Conservation (phyloP, 441 rosid genomes). For the Omphalea diandra region DNA sequence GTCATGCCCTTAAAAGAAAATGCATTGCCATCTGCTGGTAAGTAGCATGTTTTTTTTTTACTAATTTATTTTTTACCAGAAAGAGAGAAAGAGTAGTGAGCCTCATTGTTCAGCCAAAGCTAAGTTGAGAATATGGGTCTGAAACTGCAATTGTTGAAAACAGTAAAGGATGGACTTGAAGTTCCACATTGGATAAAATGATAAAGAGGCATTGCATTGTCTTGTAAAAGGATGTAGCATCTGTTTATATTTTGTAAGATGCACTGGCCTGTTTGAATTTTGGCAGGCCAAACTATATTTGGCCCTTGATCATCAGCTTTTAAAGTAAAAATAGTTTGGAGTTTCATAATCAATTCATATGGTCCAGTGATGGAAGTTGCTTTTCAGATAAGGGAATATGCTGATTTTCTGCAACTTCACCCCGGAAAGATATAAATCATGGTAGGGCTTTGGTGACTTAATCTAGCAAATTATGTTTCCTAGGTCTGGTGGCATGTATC, state of each 20-base stretch:
- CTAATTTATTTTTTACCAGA: too few species aligned
- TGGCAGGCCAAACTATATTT: background rate
- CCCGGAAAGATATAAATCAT: background rate
- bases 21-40: too few species aligned
- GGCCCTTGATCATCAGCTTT: background rate
- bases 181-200: background rate
- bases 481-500: too few species aligned
- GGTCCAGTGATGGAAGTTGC: background rate
- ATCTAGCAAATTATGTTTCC: too few species aligned
- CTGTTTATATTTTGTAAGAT: background rate
- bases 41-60: too few species aligned
- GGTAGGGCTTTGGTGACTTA: too few species aligned
- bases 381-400: background rate
- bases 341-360: background rate
- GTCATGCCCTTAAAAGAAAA: too few species aligned
- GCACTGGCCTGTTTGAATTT: background rate
- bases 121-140: too few species aligned
- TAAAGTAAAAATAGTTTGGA: background rate
- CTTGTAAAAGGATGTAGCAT: background rate
- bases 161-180: too few species aligned
- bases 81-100: too few species aligned
- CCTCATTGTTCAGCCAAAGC: too few species aligned
- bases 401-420: background rate
- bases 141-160: too few species aligned
- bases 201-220: background rate